These are phyloP conservation scores for Taphrina wiesneri DNA, from an alignment of 1,139 yeast genomes.

Conservation along the genomic window DNA sequence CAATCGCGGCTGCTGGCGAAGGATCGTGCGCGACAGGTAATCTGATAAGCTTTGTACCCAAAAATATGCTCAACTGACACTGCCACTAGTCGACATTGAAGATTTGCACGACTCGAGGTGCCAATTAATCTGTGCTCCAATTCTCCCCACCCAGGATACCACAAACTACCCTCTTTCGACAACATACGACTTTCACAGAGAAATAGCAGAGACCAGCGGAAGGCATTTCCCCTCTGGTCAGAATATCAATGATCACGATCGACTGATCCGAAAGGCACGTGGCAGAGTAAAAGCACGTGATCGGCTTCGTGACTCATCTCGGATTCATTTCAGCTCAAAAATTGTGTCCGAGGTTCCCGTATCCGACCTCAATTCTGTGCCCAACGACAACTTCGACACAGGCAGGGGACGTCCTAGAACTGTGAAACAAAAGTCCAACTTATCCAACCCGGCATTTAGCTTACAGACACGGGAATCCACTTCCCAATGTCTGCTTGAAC, in stretches of 20 bases:
- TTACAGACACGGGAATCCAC: neutral
- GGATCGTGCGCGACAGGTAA: conserved; percentile 2
- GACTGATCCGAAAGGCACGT: neutral
- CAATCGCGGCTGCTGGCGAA: neutral
- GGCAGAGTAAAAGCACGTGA: neutral
- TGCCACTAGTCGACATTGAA: conserved; percentile 6
- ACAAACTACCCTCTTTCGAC: conserved; percentile 5
- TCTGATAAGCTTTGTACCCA: neutral
- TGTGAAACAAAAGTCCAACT: conserved; percentile 1
- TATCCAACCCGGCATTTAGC: neutral
- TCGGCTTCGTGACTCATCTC: conserved; percentile 13
- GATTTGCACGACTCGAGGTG: conserved; percentile 6
- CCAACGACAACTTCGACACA: neutral
- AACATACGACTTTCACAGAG: conserved; percentile 7
- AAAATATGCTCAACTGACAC: neutral
- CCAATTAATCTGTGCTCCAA: conserved; percentile 5
- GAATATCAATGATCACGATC: neutral
- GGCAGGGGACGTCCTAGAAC: neutral
- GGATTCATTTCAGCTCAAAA: conserved; percentile 10
- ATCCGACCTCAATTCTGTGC: neutral
- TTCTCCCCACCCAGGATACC: conserved; percentile 4
- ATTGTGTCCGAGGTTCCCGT: conserved; percentile 2
- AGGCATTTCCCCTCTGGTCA: neutral
- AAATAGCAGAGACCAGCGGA: neutral
- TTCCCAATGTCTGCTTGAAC: conserved; percentile 32